phyloP scores from a whole-genome alignment of 352 stramenopile genomes.

The Phytopythium boreale region DNA sequence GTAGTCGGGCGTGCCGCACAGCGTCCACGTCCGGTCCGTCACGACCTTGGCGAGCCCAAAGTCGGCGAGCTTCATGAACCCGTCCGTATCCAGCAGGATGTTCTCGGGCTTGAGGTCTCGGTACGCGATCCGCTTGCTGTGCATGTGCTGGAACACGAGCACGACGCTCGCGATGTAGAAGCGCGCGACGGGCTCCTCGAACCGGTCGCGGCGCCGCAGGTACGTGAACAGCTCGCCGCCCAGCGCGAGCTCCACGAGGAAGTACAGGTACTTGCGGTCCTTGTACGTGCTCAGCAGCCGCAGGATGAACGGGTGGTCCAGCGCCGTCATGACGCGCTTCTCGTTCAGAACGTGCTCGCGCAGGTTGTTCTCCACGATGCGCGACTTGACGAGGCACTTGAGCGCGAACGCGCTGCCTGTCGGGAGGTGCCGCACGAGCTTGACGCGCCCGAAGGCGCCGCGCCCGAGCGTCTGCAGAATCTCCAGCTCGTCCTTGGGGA shows the following conservation, averaged over 20 bases:
- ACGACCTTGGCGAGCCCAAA: conserved; percentile 92
- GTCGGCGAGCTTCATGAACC: conserved; percentile 90
- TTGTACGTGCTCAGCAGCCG: conserved; percentile 90
- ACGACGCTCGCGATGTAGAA: conserved; percentile 91
- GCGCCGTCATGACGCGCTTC: conserved; percentile 83
- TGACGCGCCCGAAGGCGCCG: conserved; percentile 89
- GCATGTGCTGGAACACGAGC: conserved; percentile 89
- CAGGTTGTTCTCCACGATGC: conserved; percentile 90
- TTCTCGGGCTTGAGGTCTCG: conserved; percentile 91
- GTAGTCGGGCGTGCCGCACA: conserved; percentile 93
- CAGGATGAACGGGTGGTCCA: conserved; percentile 91
- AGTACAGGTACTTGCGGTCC: conserved; percentile 88
- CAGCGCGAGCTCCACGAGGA: conserved; percentile 90
- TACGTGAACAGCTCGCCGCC: conserved; percentile 93
- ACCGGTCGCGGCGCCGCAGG: conserved; percentile 64
- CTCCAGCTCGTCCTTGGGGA: conserved; percentile 67
- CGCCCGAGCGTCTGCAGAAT: conserved; percentile 75
- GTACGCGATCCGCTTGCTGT: conserved; percentile 89
- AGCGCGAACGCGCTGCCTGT: conserved; percentile 83
- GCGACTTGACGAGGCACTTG: conserved; percentile 91
- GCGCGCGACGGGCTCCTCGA: conserved; percentile 68
- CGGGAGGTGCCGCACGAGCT: conserved; percentile 71
- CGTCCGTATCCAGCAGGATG: conserved; percentile 79
- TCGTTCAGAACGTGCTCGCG: conserved; percentile 92
- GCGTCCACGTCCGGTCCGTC: conserved; percentile 83